phyloP scores from a whole-genome alignment of 352 stramenopile species.

The Plasmopara halstedii region DNA sequence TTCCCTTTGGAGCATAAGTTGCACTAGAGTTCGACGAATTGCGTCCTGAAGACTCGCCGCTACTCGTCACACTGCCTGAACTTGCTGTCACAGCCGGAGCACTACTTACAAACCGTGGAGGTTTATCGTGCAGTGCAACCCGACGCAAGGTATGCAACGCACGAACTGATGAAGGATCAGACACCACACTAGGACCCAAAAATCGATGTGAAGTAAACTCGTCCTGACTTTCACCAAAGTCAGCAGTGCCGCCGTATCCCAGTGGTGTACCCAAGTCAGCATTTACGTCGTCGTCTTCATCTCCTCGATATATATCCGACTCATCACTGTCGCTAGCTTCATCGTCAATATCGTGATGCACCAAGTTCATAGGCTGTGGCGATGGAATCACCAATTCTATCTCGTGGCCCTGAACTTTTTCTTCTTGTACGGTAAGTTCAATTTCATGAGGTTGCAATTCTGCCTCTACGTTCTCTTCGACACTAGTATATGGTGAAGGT shows the following conservation, averaged over 20 bases:
- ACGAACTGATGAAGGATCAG: constrained; percentile 32
- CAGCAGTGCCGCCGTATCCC: constrained; percentile 29
- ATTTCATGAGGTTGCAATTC: constrained; percentile 6
- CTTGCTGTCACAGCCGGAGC: constrained; percentile 14
- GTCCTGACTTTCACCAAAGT: constrained; percentile 44
- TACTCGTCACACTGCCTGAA: constrained; percentile 24
- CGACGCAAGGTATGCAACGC: constrained; percentile 50
- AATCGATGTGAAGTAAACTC: constrained; percentile 59
- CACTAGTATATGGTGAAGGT: not conserved
- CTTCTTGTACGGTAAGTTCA: constrained; percentile 6
- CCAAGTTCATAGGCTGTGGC: constrained; percentile 21
- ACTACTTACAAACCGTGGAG: constrained; percentile 58
- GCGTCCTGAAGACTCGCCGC: constrained; percentile 24
- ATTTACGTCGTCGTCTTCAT: constrained; percentile 23
- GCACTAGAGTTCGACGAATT: constrained; percentile 34
- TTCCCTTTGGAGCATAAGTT: constrained; percentile 6
- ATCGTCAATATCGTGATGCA: constrained; percentile 28
- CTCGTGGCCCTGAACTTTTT: constrained; percentile 6
- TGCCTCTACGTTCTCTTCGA: not conserved
- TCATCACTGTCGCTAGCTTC: constrained; percentile 29
- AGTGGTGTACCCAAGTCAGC: constrained; percentile 55
- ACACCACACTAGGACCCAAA: constrained; percentile 40
- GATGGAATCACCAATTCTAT: constrained; percentile 20
- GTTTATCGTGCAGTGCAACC: constrained; percentile 56
- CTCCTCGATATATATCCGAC: constrained; percentile 9